Evolutionary conservation across 306 rosid genomes (phyloP).

Genomic region (Rosa lucieae): DNA sequence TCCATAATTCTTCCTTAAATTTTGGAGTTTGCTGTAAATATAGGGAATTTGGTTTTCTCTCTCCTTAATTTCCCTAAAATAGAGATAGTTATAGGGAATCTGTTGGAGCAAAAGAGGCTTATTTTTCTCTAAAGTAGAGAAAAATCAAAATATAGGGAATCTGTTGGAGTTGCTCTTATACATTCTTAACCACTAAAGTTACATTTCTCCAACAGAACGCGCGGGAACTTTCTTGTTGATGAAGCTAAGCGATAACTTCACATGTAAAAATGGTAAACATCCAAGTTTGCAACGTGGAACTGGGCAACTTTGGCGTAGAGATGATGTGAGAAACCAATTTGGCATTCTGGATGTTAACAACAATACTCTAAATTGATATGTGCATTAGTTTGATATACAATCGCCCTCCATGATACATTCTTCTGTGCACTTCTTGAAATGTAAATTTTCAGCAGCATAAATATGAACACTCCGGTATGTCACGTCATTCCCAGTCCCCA

Average conservation of each 20-base stretch:
- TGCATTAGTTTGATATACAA: background rate
- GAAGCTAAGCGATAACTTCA: background rate
- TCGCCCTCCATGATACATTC: background rate
- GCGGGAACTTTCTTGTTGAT: background rate
- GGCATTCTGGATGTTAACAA: background rate
- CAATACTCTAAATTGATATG: background rate
- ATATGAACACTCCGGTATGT: slow-evolving; percentile 18
- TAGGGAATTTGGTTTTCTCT: too few relatives aligned
- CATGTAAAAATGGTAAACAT: background rate
- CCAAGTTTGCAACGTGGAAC: background rate
- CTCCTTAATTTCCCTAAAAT: too few relatives aligned
- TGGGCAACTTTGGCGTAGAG: too few relatives aligned
- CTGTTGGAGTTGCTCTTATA: too few relatives aligned
- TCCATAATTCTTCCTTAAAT: too few relatives aligned
- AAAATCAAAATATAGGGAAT: too few relatives aligned
- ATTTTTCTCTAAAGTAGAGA: too few relatives aligned
- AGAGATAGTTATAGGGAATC: too few relatives aligned
- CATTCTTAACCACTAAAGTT: background rate
- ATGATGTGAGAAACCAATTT: background rate
- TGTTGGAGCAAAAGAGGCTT: too few relatives aligned
- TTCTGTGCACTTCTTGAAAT: slow-evolving; percentile 1
- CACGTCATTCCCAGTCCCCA: background rate
- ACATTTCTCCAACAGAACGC: background rate
- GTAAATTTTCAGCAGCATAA: background rate
- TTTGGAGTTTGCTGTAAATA: too few relatives aligned